Evolutionary conservation across 495 filamentous ascomycete species (phyloP).

Genomic region (Penicillium dipodomyicola): DNA sequence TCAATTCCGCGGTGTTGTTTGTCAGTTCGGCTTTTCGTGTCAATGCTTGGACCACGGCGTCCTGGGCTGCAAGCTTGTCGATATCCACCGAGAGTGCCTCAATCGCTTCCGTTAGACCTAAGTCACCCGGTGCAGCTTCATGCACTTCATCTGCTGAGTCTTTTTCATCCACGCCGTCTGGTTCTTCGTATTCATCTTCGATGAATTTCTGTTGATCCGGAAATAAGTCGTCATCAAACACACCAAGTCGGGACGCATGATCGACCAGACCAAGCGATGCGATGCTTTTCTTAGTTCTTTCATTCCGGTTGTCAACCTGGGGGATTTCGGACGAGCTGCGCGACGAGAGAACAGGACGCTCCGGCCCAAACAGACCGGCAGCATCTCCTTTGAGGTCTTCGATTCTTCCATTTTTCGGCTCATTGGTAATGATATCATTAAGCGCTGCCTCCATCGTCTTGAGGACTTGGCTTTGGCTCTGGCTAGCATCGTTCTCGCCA

Average conservation of each 20-base stretch:
- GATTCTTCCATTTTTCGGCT: conserved; percentile 59
- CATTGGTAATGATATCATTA: conserved; percentile 89
- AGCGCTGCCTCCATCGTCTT: conserved; percentile 92
- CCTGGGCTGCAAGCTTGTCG: conserved; percentile 82
- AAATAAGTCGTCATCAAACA: conserved; percentile 95
- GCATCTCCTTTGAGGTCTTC: conserved; percentile 58
- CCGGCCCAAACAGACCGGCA: conserved; percentile 38
- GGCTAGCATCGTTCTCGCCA: conserved; percentile 42
- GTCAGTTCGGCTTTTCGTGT: conserved; percentile 93
- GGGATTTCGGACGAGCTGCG: conserved; percentile 56
- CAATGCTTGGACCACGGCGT: conserved; percentile 86
- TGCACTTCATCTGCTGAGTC: conserved; percentile 80
- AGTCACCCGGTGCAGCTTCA: conserved; percentile 91
- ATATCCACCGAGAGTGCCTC: conserved; percentile 81
- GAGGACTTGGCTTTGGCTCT: conserved; percentile 61
- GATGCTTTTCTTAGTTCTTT: conserved; percentile 75
- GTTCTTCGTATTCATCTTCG: conserved; percentile 80
- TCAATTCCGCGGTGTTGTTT: conserved; percentile 88
- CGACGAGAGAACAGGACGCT: conserved; percentile 47
- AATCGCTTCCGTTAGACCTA: conserved; percentile 91
- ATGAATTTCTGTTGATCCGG: conserved; percentile 83
- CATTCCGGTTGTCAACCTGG: conserved; percentile 41
- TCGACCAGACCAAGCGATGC: conserved; percentile 88
- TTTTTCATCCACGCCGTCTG: conserved; percentile 55
- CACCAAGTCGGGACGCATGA: conserved; percentile 73